These are phyloP conservation scores for Prunus mume DNA, from an alignment of 306 rosid genomes.

Conservation along the genomic window DNA sequence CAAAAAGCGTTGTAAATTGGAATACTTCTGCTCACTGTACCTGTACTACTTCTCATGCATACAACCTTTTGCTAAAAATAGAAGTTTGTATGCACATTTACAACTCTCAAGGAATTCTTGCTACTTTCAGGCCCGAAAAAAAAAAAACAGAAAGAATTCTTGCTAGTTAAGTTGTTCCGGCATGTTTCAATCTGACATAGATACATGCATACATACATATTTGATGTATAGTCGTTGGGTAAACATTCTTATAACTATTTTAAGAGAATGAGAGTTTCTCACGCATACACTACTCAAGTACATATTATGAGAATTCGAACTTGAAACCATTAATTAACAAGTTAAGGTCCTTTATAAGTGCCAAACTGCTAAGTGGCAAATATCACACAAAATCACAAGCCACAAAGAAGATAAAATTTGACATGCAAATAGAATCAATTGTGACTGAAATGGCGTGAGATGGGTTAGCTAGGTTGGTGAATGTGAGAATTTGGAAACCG, in stretches of 20 bases:
- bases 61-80: neutral
- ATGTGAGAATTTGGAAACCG: constrained; percentile 6
- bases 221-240: too few relatives aligned
- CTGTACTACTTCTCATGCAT: neutral
- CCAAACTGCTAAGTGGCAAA: too few relatives aligned
- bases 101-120: neutral
- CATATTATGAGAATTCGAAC: accelerated
- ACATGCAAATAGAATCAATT: too few relatives aligned
- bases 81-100: neutral
- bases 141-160: too few relatives aligned
- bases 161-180: neutral
- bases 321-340: accelerated
- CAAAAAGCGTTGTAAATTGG: constrained; percentile 1
- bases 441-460: too few relatives aligned
- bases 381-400: too few relatives aligned
- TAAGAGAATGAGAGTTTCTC: accelerated
- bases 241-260: too few relatives aligned
- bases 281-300: accelerated
- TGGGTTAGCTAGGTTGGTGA: too few relatives aligned
- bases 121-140: neutral
- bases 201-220: too few relatives aligned
- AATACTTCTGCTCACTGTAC: neutral
- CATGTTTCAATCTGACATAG: neutral
- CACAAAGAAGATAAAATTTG: too few relatives aligned
- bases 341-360: too few relatives aligned